phyloP scores from a whole-genome alignment of 768 basidiomycete genomes.

The Bullera alba region DNA sequence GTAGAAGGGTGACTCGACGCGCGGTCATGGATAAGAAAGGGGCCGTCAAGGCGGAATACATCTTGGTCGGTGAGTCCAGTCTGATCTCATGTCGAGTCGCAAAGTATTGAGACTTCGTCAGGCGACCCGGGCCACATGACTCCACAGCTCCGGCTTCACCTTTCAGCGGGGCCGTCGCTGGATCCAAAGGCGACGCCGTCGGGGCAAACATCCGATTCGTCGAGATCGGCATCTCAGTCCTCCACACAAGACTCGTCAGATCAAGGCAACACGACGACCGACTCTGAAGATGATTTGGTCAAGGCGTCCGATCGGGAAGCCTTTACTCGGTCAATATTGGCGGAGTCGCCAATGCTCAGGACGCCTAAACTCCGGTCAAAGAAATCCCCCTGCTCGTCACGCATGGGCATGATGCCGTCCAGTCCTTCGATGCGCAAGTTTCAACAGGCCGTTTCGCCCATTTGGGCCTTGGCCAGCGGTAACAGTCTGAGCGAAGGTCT shows the following conservation, averaged over 20 bases:
- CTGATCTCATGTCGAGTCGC: neutral
- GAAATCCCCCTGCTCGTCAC: too few relatives aligned
- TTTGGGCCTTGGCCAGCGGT: slow-evolving; percentile 40
- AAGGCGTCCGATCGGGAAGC: too few relatives aligned
- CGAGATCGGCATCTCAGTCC: neutral
- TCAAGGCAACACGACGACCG: neutral
- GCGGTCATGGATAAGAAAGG: slow-evolving; percentile 17
- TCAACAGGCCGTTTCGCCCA: slow-evolving; percentile 30
- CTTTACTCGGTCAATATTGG: too few relatives aligned
- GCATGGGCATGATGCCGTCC: slow-evolving; percentile 22
- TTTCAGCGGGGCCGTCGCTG: slow-evolving; percentile 24
- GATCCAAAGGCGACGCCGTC: too few relatives aligned
- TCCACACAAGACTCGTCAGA: neutral
- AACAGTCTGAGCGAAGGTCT: slow-evolving; percentile 15
- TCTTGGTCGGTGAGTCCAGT: slow-evolving; percentile 43
- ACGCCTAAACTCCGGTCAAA: too few relatives aligned
- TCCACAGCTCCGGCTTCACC: slow-evolving; percentile 45
- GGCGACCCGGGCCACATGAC: slow-evolving; percentile 36
- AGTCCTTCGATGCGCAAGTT: slow-evolving; percentile 31
- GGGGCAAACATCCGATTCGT: slow-evolving; percentile 3
- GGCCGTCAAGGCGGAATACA: slow-evolving; percentile 48
- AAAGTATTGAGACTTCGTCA: slow-evolving; percentile 11
- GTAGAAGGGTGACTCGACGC: slow-evolving; percentile 12
- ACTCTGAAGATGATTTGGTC: slow-evolving; percentile 1
- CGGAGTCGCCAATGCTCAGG: too few relatives aligned